Percentiles rank a stretch among this genome's conserved stretches.
These are phyloP conservation scores for Elsinoe batatas DNA, from an alignment of 2,329 filamentous ascomycete genomes.

Conservation along the genomic window DNA sequence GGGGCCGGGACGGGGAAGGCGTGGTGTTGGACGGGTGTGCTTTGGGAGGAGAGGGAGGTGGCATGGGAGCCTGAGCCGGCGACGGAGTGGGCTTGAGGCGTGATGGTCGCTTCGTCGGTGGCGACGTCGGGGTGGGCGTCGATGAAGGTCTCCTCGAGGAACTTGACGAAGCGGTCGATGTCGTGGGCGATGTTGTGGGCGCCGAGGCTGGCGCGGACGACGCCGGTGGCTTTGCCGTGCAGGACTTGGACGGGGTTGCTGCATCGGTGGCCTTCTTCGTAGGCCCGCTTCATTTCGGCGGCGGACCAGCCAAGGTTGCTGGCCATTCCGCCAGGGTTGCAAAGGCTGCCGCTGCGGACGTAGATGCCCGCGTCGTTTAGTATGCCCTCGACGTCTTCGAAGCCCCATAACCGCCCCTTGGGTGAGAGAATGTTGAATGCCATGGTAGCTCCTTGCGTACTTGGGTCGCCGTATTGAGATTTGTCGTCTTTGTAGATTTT, in stretches of 20 bases:
- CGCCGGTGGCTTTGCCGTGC: slow-evolving; percentile 75
- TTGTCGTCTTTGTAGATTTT: slow-evolving; percentile 47
- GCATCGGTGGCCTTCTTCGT: slow-evolving; percentile 74
- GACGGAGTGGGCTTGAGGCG: neutral
- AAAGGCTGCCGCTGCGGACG: slow-evolving; percentile 77
- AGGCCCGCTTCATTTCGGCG: slow-evolving; percentile 77
- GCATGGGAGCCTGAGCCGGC: neutral
- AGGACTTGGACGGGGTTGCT: slow-evolving; percentile 74
- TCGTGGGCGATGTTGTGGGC: slow-evolving; percentile 78
- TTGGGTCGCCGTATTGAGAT: slow-evolving; percentile 34
- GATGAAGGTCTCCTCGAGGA: slow-evolving; percentile 26
- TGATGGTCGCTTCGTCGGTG: neutral
- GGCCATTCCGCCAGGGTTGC: slow-evolving; percentile 82
- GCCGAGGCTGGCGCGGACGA: slow-evolving; percentile 76
- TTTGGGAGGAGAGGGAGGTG: neutral
- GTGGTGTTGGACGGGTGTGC: neutral
- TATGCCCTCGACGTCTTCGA: slow-evolving; percentile 79
- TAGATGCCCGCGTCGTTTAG: slow-evolving; percentile 71
- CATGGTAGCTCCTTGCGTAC: slow-evolving; percentile 60
- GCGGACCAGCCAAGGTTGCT: slow-evolving; percentile 60
- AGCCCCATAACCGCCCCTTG: slow-evolving; percentile 63
- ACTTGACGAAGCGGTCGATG: slow-evolving; percentile 55
- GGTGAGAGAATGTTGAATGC: slow-evolving; percentile 72
- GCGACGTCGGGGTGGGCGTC: slow-evolving; percentile 14
- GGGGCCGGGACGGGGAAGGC: neutral